Conservation (phyloP, 2,329 filamentous ascomycete species). For the Stemphylium lycopersici region DNA sequence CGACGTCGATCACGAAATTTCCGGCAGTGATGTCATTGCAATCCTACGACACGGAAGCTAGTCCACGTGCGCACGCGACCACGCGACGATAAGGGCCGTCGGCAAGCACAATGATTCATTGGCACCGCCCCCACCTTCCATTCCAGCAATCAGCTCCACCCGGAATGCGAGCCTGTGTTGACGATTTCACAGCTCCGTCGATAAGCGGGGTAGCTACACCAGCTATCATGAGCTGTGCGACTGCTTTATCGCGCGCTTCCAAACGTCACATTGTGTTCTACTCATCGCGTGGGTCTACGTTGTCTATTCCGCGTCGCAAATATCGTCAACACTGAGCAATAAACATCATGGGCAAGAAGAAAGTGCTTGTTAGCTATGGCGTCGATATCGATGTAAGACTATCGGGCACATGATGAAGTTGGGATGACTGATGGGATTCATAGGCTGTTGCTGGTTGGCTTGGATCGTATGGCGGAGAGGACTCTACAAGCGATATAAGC, state of each 20-base stretch:
- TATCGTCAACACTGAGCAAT: neutral
- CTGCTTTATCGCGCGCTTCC: neutral
- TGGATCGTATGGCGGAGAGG: conserved; percentile 75
- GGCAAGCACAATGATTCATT: conserved; percentile 15
- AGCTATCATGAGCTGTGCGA: conserved; percentile 10
- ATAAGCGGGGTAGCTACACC: conserved; percentile 21
- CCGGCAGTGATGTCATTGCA: neutral
- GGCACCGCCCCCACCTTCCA: conserved; percentile 18
- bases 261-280: neutral
- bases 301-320: neutral
- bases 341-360: conserved; percentile 56
- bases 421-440: neutral
- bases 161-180: neutral
- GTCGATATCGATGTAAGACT: conserved; percentile 67
- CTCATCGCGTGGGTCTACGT: neutral
- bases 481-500: conserved; percentile 74
- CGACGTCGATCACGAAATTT: neutral
- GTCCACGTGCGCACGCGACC: conserved; percentile 10
- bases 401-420: conserved; percentile 53
- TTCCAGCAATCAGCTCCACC: conserved; percentile 4
- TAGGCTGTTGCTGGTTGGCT: conserved; percentile 70
- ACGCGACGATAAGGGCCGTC: conserved; percentile 19
- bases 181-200: neutral
- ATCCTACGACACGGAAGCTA: neutral
- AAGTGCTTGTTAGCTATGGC: conserved; percentile 66